These are phyloP conservation scores for Termitomyces sp. DNA, from an alignment of 768 basidiomycete genomes.

Conservation along the genomic window DNA sequence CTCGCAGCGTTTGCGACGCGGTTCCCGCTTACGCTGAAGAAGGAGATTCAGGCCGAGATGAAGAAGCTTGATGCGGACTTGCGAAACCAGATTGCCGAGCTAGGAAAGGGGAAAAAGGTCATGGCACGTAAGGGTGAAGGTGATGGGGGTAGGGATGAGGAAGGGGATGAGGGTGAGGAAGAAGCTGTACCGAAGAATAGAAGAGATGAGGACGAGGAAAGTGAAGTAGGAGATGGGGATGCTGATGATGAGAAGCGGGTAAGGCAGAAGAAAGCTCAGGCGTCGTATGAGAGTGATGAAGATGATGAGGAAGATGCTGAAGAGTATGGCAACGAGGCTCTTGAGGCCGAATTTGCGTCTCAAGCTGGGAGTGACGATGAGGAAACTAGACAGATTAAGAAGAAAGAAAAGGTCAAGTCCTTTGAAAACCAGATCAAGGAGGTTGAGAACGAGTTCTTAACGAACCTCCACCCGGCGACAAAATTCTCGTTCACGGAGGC, in stretches of 20 bases:
- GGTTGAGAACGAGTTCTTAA: conserved; percentile 48
- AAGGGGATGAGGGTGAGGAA: conserved; percentile 42
- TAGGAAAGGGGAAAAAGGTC: conserved; percentile 73
- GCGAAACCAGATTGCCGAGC: conserved; percentile 69
- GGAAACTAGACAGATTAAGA: conserved; percentile 18
- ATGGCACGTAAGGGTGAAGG: conserved; percentile 36
- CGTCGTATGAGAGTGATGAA: conserved; percentile 69
- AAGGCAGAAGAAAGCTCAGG: conserved; percentile 65
- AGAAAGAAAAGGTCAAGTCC: conserved; percentile 8
- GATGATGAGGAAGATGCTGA: conserved; percentile 46
- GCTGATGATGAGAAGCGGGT: conserved; percentile 73
- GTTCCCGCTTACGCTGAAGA: conserved; percentile 78
- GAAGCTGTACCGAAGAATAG: conserved; percentile 24
- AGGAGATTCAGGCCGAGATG: conserved; percentile 82
- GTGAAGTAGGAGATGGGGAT: conserved; percentile 79
- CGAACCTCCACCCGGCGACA: conserved; percentile 57
- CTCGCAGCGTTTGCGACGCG: conserved; percentile 62
- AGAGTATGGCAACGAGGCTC: conserved; percentile 48
- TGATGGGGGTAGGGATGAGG: conserved; percentile 45
- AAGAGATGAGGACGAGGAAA: conserved; percentile 54
- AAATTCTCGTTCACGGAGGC: conserved; percentile 65
- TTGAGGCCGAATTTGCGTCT: conserved; percentile 59
- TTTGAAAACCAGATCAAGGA: conserved; percentile 36
- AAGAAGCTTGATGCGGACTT: conserved; percentile 77
- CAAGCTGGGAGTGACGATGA: conserved; percentile 36